These are phyloP conservation scores for Kluyveromyces lactis DNA, from an alignment of 805 yeast species.

Conservation along the genomic window DNA sequence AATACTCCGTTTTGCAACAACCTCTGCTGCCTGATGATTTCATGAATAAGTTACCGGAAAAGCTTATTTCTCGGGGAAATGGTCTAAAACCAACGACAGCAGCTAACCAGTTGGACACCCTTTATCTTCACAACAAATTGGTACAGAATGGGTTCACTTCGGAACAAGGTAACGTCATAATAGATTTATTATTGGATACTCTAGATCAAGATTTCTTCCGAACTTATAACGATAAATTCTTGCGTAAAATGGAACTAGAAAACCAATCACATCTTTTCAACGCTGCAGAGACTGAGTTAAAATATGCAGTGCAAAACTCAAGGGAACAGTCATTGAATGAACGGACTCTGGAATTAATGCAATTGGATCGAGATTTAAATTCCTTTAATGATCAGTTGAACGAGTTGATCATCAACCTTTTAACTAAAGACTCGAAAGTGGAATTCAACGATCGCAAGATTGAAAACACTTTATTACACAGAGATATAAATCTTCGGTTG, in stretches of 20 bases:
- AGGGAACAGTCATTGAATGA: slow-evolving; percentile 65
- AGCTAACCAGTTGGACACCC: slow-evolving; percentile 24
- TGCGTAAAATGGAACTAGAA: slow-evolving; percentile 56
- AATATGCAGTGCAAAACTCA: slow-evolving; percentile 66
- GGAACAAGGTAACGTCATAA: slow-evolving; percentile 18
- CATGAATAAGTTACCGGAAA: slow-evolving; percentile 23
- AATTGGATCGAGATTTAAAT: slow-evolving; percentile 63
- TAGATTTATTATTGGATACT: slow-evolving; percentile 29
- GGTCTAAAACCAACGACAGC: slow-evolving; percentile 24
- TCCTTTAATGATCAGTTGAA: slow-evolving; percentile 70
- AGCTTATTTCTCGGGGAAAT: slow-evolving; percentile 23
- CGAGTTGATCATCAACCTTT: slow-evolving; percentile 45
- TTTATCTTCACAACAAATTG: slow-evolving; percentile 14
- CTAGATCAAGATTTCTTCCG: slow-evolving; percentile 35
- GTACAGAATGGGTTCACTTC: slow-evolving; percentile 16
- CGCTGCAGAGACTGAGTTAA: slow-evolving; percentile 82
- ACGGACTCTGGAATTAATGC: slow-evolving; percentile 55
- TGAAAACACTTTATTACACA: slow-evolving; percentile 70
- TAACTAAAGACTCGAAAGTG: slow-evolving; percentile 73
- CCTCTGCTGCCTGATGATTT: slow-evolving; percentile 6
- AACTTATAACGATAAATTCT: slow-evolving; percentile 30
- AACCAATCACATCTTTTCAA: slow-evolving; percentile 84
- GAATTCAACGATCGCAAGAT: slow-evolving; percentile 80
- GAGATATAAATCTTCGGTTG: slow-evolving; percentile 55
- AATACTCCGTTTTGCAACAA: neutral